Percentiles rank a stretch among this genome's conserved stretches.
phyloP scores from a whole-genome alignment of 768 basidiomycete genomes.

The Russula abietina region DNA sequence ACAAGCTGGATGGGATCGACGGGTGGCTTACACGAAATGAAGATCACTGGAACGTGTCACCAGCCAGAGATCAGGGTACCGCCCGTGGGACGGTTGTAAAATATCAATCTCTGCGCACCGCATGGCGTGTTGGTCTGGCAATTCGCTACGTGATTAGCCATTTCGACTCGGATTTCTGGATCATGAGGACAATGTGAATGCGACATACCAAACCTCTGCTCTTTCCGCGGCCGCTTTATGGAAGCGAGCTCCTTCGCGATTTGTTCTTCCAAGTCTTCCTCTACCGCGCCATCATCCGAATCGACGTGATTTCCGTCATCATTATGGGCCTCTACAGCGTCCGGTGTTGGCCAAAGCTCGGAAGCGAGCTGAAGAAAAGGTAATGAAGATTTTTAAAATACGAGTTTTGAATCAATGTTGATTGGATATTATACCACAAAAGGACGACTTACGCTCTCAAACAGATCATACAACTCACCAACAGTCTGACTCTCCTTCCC shows the following conservation, averaged over 20 bases:
- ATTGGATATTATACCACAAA: not conserved
- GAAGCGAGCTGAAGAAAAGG: conserved; percentile 49
- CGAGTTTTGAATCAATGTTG: not conserved
- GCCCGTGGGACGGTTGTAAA: not conserved
- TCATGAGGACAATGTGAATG: not conserved
- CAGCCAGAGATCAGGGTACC: not conserved
- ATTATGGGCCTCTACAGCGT: conserved; percentile 12
- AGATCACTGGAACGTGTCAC: conserved; percentile 47
- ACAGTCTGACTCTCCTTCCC: conserved; percentile 77
- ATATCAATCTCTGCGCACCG: conserved; percentile 39
- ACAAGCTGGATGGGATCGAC: conserved; percentile 72
- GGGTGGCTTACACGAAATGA: conserved; percentile 74
- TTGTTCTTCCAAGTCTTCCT: conserved; percentile 57
- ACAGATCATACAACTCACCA: conserved; percentile 71
- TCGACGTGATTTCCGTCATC: conserved; percentile 24
- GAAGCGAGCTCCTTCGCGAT: conserved; percentile 65
- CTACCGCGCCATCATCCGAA: conserved; percentile 33
- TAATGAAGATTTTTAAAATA: not conserved
- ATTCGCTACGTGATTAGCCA: conserved; percentile 44
- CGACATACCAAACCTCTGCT: conserved; percentile 58
- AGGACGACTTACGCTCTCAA: conserved; percentile 54
- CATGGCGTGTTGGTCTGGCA: conserved; percentile 78
- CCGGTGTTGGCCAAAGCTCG: conserved; percentile 56
- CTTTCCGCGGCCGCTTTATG: conserved; percentile 59
- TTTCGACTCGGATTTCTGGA: not conserved